Base-by-base conservation (phyloP, 768 basidiomycete species). In the Leccinum ochraceum region DNA sequence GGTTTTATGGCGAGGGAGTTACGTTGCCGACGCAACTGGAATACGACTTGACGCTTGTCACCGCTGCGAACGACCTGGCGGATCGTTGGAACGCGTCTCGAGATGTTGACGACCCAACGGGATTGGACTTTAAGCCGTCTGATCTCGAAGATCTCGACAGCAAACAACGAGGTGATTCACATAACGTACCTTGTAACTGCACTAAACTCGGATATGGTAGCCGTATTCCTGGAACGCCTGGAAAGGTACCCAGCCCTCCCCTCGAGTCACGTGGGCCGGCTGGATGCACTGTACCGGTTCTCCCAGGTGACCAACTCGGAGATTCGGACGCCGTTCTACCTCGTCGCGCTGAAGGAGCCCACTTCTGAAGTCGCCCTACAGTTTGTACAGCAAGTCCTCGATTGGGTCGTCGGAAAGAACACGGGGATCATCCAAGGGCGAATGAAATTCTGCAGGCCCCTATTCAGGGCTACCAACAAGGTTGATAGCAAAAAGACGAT, bases 171-270 rank as follows among this genome's bases (percentile, higher is more conserved):
- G 67, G 84, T 81, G 20, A 58, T 49, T 49, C 54, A 22, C 9
- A 26, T 22, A 34, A 26, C 3, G 1, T 14, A 1, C 28, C 3
- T 20, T 34, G 22, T 22, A 20, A 9, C 17, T 9, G 28, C 2
- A 7, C 59, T 63, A 22, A 59, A 22, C 2, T n/a, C 4, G 34
- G 3, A 1, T 3, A 20, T 39, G 44, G 9, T 62, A 83, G 83
- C 80, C 50, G 83, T 86, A 55, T 86, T 87, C 75, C 78, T 87
- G 59, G 81, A 86, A 65, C 79, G 77, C 54, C 73, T 87, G 9
- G 77, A 82, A 62, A 67, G 50, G 13, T 77, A 75, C 54, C 52
- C 73, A 0, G 65, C 82, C 0, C 76, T 86, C 24, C 83, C 86
- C 0, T 60, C 74, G 1, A 37, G 69, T 0, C 80, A 81, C 64